Base-by-base conservation (phyloP, 768 basidiomycete genomes). In the Mycena crocata region DNA sequence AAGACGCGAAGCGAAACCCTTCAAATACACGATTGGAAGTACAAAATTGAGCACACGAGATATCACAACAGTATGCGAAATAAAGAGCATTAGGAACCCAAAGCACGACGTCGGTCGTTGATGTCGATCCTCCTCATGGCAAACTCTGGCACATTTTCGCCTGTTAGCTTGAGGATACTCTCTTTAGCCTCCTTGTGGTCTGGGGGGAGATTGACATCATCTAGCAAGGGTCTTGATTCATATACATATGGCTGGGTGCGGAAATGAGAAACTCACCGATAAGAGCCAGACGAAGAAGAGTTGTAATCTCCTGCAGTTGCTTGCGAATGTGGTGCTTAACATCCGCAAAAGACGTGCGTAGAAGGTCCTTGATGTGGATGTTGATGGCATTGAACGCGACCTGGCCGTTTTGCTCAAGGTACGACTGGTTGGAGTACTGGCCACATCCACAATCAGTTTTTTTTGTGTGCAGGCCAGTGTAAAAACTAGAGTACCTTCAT, bases 401-500 rank as follows among this genome's bases (percentile, higher is more conserved):
- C 2, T n/a, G 14, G n/a, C 14, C 35, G 23, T 66, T 61, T 31
- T 42, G 26, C 21, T 61, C 35, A 21, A 66, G 13, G 12, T 54
- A 67, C 1, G 23, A n/a, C 2, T 39, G 3, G 19, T 55, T 66
- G 1, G 44, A 45, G 12, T 2, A 9, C 64, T 66, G 26, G n/a
- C n/a, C n/a, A n/a, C n/a, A n/a, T n/a, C n/a, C n/a, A n/a, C n/a
- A n/a, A n/a, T n/a, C n/a, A n/a, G n/a, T n/a, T n/a, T n/a, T n/a
- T n/a, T n/a, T n/a, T n/a, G n/a, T n/a, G n/a, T n/a, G n/a, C n/a
- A 37, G 31, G 17, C 4, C 46, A 15, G 17, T 5, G 31, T 30
- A 39, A 39, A 7, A 39, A 8, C 1, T 32, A 13, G 1, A 19
- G 0, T 34, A 66, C 65, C 55, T 57, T 62, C 66, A 67, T 67